Conservation (phyloP, 441 rosid species). For the Euphorbia schlechtendalii region DNA sequence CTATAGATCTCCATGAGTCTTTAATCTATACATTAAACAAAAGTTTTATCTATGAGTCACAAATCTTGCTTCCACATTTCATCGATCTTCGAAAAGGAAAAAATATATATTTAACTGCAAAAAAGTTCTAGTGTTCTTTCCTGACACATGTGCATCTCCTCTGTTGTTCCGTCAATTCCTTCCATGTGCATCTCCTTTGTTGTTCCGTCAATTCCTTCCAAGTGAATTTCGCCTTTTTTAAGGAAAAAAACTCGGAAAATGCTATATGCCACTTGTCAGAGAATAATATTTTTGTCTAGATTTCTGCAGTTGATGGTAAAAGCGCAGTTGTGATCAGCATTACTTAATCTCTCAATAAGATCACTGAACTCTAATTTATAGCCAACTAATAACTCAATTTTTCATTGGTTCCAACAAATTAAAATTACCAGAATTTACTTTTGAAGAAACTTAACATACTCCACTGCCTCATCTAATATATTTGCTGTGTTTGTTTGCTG, state of each 20-base stretch:
- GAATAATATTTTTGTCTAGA: no score
- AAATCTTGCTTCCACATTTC: slow-evolving; percentile 11
- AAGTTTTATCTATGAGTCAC: slow-evolving; percentile 7
- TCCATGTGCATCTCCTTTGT: slow-evolving; percentile 17
- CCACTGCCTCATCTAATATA: slow-evolving; percentile 79
- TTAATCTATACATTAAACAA: slow-evolving; percentile 19
- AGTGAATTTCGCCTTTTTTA: not conserved
- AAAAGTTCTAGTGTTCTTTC: slow-evolving; percentile 31
- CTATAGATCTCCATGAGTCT: slow-evolving; percentile 14
- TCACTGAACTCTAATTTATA: no score
- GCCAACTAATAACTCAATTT: no score
- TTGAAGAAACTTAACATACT: slow-evolving; percentile 68
- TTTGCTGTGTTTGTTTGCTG: slow-evolving; percentile 91
- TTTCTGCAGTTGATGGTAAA: no score
- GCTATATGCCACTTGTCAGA: no score
- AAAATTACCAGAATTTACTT: slow-evolving; percentile 62
- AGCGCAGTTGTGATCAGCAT: no score
- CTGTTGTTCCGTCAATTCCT: slow-evolving; percentile 71
- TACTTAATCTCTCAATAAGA: no score
- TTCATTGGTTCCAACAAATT: no score
- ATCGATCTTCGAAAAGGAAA: slow-evolving; percentile 3
- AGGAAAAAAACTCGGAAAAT: no score
- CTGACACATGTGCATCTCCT: slow-evolving; percentile 55
- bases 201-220: no score
- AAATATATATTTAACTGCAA: not conserved